phyloP scores from a whole-genome alignment of 1,139 yeast species.

The Sugiyamaella grinbergsii region DNA sequence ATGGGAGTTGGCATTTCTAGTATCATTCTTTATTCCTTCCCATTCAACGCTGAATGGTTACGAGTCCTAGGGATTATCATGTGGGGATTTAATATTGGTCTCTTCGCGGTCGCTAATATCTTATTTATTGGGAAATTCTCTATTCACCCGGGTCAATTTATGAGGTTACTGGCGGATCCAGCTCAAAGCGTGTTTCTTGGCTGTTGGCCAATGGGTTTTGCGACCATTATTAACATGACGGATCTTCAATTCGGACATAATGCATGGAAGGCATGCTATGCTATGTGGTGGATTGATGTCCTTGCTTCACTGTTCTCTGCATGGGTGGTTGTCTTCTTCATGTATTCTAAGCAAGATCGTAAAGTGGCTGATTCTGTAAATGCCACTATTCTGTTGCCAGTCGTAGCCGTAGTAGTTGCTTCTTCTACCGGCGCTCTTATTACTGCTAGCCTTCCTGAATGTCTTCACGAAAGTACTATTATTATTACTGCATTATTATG shows the following conservation, averaged over 20 bases:
- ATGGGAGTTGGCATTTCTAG: slow-evolving; percentile 86
- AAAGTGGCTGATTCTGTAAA: slow-evolving; percentile 38
- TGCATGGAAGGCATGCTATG: slow-evolving; percentile 46
- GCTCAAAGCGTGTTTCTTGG: slow-evolving; percentile 66
- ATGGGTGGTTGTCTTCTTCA: slow-evolving; percentile 54
- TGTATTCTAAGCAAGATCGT: slow-evolving; percentile 46
- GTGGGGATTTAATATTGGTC: slow-evolving; percentile 55
- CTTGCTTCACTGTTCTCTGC: slow-evolving; percentile 56
- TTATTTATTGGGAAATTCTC: slow-evolving; percentile 47
- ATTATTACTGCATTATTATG: slow-evolving; percentile 60
- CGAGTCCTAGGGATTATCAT: slow-evolving; percentile 57
- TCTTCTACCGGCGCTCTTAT: slow-evolving; percentile 66
- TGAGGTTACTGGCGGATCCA: slow-evolving; percentile 49
- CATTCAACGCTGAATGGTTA: slow-evolving; percentile 66
- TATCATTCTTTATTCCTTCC: slow-evolving; percentile 60
- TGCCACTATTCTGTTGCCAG: slow-evolving; percentile 62
- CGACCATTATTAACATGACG: slow-evolving; percentile 62
- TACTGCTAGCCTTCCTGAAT: slow-evolving; percentile 48
- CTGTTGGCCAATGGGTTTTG: slow-evolving; percentile 74
- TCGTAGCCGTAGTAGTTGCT: slow-evolving; percentile 75
- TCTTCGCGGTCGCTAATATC: slow-evolving; percentile 49
- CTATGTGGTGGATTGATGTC: slow-evolving; percentile 71
- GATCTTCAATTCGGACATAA: slow-evolving; percentile 41
- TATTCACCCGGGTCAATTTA: slow-evolving; percentile 44
- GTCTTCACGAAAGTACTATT: slow-evolving; percentile 54